phyloP scores from a whole-genome alignment of 129 eudicot species.

The Flaveria robusta region DNA sequence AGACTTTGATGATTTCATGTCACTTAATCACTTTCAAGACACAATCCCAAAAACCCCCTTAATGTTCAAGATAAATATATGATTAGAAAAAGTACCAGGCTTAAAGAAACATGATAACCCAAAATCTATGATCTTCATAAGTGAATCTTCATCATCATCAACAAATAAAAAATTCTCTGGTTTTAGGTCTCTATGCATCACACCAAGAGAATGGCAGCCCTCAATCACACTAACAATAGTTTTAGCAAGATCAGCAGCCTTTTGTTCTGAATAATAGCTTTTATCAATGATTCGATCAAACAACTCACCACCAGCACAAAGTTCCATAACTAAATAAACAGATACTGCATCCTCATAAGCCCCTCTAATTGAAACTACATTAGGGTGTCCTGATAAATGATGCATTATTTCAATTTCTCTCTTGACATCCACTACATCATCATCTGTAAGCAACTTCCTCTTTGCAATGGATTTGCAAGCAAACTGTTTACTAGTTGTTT shows the following conservation, averaged over 20 bases:
- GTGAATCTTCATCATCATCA: constrained; percentile 67
- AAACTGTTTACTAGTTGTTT: constrained; percentile 46
- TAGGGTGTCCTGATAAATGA: constrained; percentile 65
- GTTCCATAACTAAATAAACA: constrained; percentile 79
- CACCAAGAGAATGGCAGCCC: constrained; percentile 75
- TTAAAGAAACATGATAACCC: constrained; percentile 72
- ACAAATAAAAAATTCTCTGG: constrained; percentile 80
- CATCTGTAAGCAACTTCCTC: constrained; percentile 54
- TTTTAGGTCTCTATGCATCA: constrained; percentile 87
- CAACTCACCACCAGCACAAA: constrained; percentile 78
- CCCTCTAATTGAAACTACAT: constrained; percentile 62
- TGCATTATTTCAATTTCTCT: constrained; percentile 87
- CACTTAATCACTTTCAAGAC: not conserved
- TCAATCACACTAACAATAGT: constrained; percentile 65
- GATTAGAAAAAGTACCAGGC: constrained; percentile 54
- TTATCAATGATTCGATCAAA: constrained; percentile 66
- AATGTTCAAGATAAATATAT: constrained; percentile 7
- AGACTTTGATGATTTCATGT: not conserved
- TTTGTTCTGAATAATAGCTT: constrained; percentile 75
- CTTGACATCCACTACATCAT: constrained; percentile 73
- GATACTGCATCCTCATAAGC: constrained; percentile 82
- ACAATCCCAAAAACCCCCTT: not conserved
- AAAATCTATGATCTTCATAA: constrained; percentile 73
- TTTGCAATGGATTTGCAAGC: constrained; percentile 88
- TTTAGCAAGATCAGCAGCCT: constrained; percentile 82